Evolutionary conservation across 345 rosid genomes (phyloP).

Genomic region (Leavenworthia alabamica): DNA sequence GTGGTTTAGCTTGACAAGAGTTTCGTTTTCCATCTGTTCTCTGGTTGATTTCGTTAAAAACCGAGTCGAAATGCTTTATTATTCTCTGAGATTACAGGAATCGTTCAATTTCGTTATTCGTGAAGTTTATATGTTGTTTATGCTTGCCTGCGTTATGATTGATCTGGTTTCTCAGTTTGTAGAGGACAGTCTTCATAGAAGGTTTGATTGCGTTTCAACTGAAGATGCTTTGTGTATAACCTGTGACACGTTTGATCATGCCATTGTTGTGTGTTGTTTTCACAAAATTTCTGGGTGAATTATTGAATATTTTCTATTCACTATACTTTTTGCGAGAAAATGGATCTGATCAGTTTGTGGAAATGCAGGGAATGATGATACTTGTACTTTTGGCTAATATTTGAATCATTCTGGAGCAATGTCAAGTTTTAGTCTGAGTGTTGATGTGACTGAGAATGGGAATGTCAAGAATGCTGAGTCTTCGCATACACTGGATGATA

Average conservation of each 20-base stretch:
- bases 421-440: conserved; percentile 28
- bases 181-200: no score
- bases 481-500: conserved; percentile 28
- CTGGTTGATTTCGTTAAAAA: background rate
- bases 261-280: conserved; percentile 2
- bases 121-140: background rate
- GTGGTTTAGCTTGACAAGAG: background rate
- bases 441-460: conserved; percentile 39
- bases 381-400: conserved; percentile 6
- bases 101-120: background rate
- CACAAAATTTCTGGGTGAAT: background rate
- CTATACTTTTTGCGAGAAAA: background rate
- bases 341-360: conserved; percentile 6
- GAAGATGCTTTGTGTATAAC: background rate
- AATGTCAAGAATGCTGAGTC: conserved; percentile 28
- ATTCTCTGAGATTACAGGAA: background rate
- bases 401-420: conserved; percentile 27
- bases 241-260: conserved; percentile 8
- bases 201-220: background rate
- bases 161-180: background rate
- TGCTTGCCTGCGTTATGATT: background rate
- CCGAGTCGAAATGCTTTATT: conserved; percentile 1
- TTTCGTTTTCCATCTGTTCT: conserved; percentile 11
- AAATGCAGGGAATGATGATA: conserved; percentile 22
- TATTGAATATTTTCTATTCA: background rate